Evolutionary conservation across 73 alveolate species (phyloP).

Genomic region (Uronychia binucleata): DNA sequence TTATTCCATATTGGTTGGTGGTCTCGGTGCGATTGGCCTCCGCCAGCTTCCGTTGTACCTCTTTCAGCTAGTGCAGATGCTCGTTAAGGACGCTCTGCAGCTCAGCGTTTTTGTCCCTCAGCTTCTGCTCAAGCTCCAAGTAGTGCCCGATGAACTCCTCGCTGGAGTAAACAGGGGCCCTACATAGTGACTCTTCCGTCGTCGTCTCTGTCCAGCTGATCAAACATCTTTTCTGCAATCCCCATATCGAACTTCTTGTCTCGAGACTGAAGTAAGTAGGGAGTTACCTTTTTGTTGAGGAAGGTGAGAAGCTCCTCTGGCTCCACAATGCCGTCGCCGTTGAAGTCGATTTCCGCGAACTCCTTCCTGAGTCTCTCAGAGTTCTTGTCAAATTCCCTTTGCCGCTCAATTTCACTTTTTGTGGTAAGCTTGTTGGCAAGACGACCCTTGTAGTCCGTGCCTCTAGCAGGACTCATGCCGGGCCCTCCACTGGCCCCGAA

Average conservation of each 20-base stretch:
- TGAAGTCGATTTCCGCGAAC: slow-evolving; percentile 14
- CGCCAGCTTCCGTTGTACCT: slow-evolving; percentile 20
- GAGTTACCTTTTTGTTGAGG: slow-evolving; percentile 35
- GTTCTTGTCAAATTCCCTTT: slow-evolving; percentile 35
- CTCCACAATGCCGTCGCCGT: slow-evolving; percentile 33
- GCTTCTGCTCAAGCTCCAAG: slow-evolving; percentile 23
- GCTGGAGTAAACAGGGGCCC: background rate
- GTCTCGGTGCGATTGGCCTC: slow-evolving; percentile 53
- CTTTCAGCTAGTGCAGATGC: slow-evolving; percentile 21
- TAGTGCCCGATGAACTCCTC: slow-evolving; percentile 51
- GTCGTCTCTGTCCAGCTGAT: slow-evolving; percentile 33
- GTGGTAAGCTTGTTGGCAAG: slow-evolving; percentile 6
- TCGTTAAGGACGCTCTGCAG: slow-evolving; percentile 5
- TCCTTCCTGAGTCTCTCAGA: slow-evolving; percentile 25
- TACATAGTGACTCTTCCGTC: slow-evolving; percentile 60
- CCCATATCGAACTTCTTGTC: slow-evolving; percentile 6
- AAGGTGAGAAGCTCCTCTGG: slow-evolving; percentile 23
- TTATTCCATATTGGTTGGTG: slow-evolving; percentile 59
- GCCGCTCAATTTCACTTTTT: slow-evolving; percentile 26
- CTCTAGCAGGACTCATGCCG: slow-evolving; percentile 5
- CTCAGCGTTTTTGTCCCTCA: slow-evolving; percentile 29
- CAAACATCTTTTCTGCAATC: slow-evolving; percentile 12
- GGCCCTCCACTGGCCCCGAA: background rate
- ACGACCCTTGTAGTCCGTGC: slow-evolving; percentile 24
- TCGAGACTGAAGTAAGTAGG: background rate